Conservation (phyloP, 495 filamentous ascomycete genomes). For the Cenococcum geophilum region DNA sequence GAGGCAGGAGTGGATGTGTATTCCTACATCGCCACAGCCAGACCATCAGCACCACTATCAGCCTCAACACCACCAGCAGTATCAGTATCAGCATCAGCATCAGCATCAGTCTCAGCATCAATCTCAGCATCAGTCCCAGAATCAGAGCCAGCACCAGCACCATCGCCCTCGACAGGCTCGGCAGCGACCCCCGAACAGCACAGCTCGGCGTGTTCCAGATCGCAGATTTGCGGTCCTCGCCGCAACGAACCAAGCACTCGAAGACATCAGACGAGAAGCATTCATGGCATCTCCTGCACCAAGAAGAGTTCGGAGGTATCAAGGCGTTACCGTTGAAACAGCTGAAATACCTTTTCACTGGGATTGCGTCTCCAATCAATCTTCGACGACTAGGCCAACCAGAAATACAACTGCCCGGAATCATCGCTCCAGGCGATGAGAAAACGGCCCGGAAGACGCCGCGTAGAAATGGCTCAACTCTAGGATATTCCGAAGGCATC, state of each 20-base stretch:
- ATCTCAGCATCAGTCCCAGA: constrained; percentile 8
- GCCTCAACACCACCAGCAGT: too few species aligned
- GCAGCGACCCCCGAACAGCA: constrained; percentile 23
- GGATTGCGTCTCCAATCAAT: constrained; percentile 25
- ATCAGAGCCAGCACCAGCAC: constrained; percentile 21
- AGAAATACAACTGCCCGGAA: too few species aligned
- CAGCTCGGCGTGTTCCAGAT: constrained; percentile 25
- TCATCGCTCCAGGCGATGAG: too few species aligned
- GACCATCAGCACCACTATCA: constrained; percentile 6
- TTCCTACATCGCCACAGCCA: constrained; percentile 8
- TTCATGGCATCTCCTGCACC: constrained; percentile 26
- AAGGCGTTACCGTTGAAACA: constrained; percentile 23
- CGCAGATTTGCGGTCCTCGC: constrained; percentile 28
- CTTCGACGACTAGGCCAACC: too few species aligned
- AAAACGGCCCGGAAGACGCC: too few species aligned
- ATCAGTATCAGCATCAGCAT: background rate
- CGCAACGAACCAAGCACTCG: constrained; percentile 27
- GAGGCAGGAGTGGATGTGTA: constrained; percentile 16
- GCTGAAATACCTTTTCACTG: constrained; percentile 24
- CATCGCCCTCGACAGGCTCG: constrained; percentile 11
- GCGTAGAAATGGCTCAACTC: too few species aligned
- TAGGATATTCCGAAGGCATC: too few species aligned
- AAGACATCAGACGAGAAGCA: constrained; percentile 27
- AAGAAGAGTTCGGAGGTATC: constrained; percentile 19
- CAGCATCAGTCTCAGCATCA: constrained; percentile 5